phyloP scores from a whole-genome alignment of 306 rosid genomes.

The Lathyrus sativus region DNA sequence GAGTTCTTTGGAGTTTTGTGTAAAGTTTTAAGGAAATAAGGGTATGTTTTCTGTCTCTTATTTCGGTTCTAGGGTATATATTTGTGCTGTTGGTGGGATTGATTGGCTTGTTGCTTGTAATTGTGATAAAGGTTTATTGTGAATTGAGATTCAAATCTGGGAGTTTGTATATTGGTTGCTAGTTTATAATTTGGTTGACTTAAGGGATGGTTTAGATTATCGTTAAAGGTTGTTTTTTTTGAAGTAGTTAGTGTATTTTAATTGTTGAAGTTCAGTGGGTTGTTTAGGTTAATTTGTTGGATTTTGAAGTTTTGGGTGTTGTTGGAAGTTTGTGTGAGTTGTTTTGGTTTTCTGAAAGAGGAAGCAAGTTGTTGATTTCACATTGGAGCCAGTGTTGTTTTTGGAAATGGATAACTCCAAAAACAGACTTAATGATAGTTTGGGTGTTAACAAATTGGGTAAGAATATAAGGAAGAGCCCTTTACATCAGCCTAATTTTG shows the following conservation, averaged over 20 bases:
- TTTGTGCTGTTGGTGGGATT: conserved; percentile 41
- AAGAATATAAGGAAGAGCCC: conserved; percentile 94
- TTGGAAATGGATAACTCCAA: conserved; percentile 71
- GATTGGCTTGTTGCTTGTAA: conserved; percentile 9
- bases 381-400: conserved; percentile 33
- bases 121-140: conserved; percentile 19
- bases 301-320: conserved; percentile 33
- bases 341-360: conserved; percentile 46
- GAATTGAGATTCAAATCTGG: conserved; percentile 32
- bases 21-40: conserved; percentile 26
- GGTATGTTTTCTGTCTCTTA: conserved; percentile 54
- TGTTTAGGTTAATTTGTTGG: conserved; percentile 25
- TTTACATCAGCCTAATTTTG: conserved; percentile 76
- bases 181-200: conserved; percentile 40
- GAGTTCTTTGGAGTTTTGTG: not conserved
- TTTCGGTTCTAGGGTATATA: conserved; percentile 47
- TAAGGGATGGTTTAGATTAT: conserved; percentile 36
- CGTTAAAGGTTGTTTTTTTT: conserved; percentile 27
- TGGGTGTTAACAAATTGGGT: conserved; percentile 91
- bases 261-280: conserved; percentile 26
- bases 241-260: conserved; percentile 19
- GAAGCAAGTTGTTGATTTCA: conserved; percentile 15
- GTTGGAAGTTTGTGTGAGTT: conserved; percentile 45
- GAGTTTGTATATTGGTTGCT: conserved; percentile 13
- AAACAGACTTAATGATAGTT: conserved; percentile 63